phyloP scores from a whole-genome alignment of 352 stramenopile genomes.

The Globisporangium acanthophoron region DNA sequence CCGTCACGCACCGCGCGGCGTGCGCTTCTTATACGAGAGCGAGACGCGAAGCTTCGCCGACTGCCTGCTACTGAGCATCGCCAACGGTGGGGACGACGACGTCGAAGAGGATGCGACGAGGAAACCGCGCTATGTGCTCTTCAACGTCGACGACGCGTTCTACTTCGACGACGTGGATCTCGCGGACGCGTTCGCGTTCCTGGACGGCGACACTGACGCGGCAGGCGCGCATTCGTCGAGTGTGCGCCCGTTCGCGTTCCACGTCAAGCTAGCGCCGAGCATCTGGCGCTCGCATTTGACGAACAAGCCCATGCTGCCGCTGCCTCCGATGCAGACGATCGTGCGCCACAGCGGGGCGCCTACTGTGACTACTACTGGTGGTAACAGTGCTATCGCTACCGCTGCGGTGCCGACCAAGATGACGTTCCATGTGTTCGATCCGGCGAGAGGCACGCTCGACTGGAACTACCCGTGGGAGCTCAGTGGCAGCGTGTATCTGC shows the following conservation, averaged over 20 bases:
- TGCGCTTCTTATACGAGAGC: conserved; percentile 34
- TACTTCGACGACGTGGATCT: conserved; percentile 49
- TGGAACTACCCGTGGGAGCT: conserved; percentile 88
- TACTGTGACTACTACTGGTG: too few species aligned
- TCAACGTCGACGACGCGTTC: conserved; percentile 60
- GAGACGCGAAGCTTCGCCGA: conserved; percentile 22
- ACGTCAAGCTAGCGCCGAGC: conserved; percentile 69
- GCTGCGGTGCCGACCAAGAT: background rate
- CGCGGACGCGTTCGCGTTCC: conserved; percentile 19
- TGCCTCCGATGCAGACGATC: conserved; percentile 23
- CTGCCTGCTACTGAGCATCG: conserved; percentile 21
- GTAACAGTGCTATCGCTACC: too few species aligned
- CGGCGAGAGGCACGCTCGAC: conserved; percentile 41
- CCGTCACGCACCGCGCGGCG: conserved; percentile 16
- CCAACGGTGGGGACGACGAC: conserved; percentile 5
- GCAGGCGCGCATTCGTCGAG: background rate
- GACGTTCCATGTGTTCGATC: conserved; percentile 37
- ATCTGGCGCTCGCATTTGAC: conserved; percentile 73
- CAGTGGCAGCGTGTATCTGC: conserved; percentile 72
- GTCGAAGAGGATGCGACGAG: background rate
- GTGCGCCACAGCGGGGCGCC: background rate
- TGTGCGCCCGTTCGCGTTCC: conserved; percentile 49
- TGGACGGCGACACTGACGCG: background rate
- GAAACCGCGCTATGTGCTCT: conserved; percentile 22
- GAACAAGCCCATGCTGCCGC: conserved; percentile 42